These are phyloP conservation scores for Cruciata laevipes DNA, from an alignment of 257 asterid genomes.

Conservation along the genomic window DNA sequence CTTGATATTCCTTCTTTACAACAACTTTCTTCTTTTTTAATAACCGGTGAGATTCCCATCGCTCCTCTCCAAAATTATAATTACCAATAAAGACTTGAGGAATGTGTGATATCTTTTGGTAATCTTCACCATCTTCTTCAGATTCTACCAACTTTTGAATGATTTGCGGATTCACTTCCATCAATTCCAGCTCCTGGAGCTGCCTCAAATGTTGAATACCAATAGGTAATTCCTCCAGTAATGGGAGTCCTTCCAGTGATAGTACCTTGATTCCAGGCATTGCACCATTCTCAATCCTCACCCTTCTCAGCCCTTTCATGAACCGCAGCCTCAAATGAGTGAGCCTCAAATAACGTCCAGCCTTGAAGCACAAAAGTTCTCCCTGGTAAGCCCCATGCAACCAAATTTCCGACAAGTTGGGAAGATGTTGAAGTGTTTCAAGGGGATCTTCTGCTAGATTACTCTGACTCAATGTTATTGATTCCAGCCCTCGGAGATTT, in stretches of 20 bases:
- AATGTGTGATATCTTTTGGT: background rate
- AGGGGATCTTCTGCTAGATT: background rate
- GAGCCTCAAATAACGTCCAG: too few species aligned
- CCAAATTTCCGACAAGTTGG: background rate
- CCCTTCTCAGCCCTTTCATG: too few species aligned
- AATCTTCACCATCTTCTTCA: background rate
- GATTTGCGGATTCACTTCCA: background rate
- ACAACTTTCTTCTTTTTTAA: background rate
- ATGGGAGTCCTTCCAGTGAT: background rate
- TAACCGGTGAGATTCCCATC: background rate
- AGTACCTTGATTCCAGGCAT: conserved; percentile 8
- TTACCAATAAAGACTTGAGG: background rate
- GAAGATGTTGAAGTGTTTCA: background rate
- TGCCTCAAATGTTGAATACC: background rate
- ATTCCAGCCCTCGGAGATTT: background rate
- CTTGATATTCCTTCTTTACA: too few species aligned
- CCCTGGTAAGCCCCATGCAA: background rate
- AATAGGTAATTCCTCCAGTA: conserved; percentile 8
- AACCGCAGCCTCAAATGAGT: too few species aligned
- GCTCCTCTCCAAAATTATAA: too few species aligned
- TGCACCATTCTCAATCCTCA: too few species aligned
- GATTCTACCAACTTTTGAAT: background rate
- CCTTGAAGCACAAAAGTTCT: too few species aligned
- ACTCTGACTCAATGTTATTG: background rate
- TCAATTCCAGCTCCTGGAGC: background rate